Conservation (phyloP, 805 yeast species). For the Millerozyma miso region DNA sequence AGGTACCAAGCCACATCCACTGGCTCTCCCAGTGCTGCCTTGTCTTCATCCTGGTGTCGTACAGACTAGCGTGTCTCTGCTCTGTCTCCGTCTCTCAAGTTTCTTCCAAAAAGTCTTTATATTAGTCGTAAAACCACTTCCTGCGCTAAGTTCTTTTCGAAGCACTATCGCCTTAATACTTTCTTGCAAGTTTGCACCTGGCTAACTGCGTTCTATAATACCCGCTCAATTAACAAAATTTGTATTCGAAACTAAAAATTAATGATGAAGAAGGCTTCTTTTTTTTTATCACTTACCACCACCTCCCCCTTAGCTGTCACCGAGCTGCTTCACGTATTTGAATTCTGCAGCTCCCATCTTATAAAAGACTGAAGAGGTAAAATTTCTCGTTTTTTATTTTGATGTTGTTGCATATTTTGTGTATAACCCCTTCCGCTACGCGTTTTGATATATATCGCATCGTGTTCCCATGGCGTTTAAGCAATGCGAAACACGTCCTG, state of each 20-base stretch:
- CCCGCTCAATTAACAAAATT: not conserved
- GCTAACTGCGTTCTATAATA: not conserved
- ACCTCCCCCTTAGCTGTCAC: not conserved
- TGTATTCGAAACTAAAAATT: not conserved
- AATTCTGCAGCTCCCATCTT: not conserved
- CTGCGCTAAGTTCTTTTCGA: not conserved
- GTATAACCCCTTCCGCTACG: not conserved
- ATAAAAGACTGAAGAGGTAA: not conserved
- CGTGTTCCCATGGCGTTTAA: not conserved
- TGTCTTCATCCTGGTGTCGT: not conserved
- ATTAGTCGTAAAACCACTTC: not conserved
- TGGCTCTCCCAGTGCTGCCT: not conserved
- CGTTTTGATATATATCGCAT: not conserved
- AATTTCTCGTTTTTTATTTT: no score
- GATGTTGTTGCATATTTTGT: not conserved
- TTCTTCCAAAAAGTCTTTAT: no score
- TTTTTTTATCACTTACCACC: not conserved
- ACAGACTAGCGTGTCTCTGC: not conserved
- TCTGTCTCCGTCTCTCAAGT: not conserved
- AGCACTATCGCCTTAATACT: not conserved
- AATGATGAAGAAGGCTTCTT: not conserved
- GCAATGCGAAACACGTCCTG: not conserved
- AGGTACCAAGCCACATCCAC: not conserved
- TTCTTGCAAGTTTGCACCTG: not conserved
- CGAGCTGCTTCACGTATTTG: not conserved